Percentiles rank a stretch among this genome's conserved stretches.
Conservation (phyloP, 2,329 filamentous ascomycete genomes). For the Neopestalotiopsis sp. region DNA sequence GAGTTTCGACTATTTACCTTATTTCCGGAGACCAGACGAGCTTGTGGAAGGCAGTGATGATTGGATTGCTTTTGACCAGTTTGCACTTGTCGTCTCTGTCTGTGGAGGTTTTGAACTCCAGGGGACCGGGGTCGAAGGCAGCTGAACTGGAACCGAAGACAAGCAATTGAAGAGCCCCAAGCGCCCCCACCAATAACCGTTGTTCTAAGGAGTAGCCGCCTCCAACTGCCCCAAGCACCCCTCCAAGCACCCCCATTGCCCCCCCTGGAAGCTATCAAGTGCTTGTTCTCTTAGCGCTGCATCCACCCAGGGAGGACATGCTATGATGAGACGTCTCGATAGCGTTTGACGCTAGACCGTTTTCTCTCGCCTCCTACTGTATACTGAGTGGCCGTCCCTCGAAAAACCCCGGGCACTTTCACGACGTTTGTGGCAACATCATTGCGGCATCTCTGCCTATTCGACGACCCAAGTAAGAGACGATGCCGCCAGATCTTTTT, state of each 20-base stretch:
- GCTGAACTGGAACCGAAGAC: not conserved
- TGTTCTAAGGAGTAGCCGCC: not conserved
- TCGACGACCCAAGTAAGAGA: not conserved
- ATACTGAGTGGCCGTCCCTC: not conserved
- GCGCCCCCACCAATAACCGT: not conserved
- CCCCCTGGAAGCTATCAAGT: not conserved
- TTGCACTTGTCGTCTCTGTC: not conserved
- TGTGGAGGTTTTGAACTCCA: not conserved
- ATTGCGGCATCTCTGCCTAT: slow-evolving; percentile 5
- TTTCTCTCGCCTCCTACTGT: not conserved
- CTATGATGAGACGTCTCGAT: slow-evolving; percentile 17
- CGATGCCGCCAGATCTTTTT: not conserved
- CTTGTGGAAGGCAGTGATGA: not conserved
- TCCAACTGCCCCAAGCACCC: not conserved
- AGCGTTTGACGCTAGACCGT: slow-evolving; percentile 16
- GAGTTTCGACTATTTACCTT: not conserved
- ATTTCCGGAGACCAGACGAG: not conserved
- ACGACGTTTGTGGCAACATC: slow-evolving; percentile 1
- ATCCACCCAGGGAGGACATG: slow-evolving; percentile 1
- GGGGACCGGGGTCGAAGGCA: not conserved
- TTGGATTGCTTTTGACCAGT: not conserved
- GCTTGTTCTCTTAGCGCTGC: slow-evolving; percentile 9
- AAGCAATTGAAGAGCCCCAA: not conserved
- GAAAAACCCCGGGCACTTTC: not conserved
- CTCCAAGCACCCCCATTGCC: not conserved